Conservation (phyloP, 129 eudicot species). For the Tanacetum coccineum region DNA sequence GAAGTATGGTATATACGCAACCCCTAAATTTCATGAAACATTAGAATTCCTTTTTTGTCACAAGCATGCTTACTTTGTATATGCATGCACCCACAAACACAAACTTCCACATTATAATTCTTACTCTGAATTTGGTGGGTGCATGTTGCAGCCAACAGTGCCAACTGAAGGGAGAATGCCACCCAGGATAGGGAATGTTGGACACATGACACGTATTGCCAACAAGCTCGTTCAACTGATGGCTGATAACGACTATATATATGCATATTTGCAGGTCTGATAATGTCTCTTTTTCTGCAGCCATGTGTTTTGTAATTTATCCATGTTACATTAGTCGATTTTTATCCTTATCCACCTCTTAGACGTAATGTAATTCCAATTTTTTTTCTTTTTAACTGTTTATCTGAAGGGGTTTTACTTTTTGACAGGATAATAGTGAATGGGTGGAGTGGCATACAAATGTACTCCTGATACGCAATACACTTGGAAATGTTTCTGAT, state of each 20-base stretch:
- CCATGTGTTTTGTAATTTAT: no score
- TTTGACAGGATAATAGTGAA: slow-evolving; percentile 72
- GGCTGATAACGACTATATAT: slow-evolving; percentile 47
- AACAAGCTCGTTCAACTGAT: slow-evolving; percentile 83
- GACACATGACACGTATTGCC: slow-evolving; percentile 86
- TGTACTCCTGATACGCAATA: slow-evolving; percentile 72
- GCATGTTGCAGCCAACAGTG: slow-evolving; percentile 71
- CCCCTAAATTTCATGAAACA: no score
- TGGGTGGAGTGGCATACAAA: slow-evolving; percentile 92
- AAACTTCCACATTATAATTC: no score
- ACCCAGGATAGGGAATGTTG: slow-evolving; percentile 87
- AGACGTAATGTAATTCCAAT: no score
- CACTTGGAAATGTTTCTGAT: slow-evolving; percentile 81
- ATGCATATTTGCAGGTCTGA: slow-evolving; percentile 68
- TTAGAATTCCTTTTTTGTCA: no score
- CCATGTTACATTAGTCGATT: no score
- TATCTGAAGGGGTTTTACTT: slow-evolving; percentile 12
- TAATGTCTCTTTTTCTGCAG: not conserved
- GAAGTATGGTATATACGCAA: no score
- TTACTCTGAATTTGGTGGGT: slow-evolving; percentile 2
- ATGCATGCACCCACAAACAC: no score
- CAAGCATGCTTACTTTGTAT: no score
- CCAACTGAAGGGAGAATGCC: slow-evolving; percentile 68
- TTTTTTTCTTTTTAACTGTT: no score
- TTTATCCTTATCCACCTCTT: no score